phyloP scores from a whole-genome alignment of 768 basidiomycete genomes.

The Rhodotorula taiwanensis region DNA sequence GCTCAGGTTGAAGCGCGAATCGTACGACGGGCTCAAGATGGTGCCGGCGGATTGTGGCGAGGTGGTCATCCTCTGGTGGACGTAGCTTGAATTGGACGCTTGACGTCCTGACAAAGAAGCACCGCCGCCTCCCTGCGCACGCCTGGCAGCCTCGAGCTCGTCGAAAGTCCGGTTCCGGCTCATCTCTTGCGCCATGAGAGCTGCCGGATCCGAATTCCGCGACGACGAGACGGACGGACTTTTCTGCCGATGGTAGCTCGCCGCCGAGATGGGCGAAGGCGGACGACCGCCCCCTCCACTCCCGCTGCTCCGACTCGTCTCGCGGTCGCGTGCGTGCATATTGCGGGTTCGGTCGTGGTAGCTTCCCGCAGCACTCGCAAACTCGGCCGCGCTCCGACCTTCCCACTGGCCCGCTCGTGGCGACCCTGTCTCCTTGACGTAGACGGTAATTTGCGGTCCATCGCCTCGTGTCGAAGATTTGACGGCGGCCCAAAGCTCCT shows the following conservation, averaged over 20 bases:
- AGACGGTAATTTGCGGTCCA: conserved; percentile 59
- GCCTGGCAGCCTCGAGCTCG: too few relatives aligned
- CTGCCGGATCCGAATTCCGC: neutral
- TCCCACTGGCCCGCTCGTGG: conserved; percentile 45
- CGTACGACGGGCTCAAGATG: neutral
- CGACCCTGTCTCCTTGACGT: conserved; percentile 76
- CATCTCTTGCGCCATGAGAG: too few relatives aligned
- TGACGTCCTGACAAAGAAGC: too few relatives aligned
- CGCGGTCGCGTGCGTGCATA: conserved; percentile 43
- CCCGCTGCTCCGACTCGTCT: conserved; percentile 44
- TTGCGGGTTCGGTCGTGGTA: conserved; percentile 40
- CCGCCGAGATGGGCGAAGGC: neutral
- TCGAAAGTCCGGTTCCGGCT: too few relatives aligned
- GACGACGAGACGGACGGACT: neutral
- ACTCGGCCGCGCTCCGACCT: conserved; percentile 58
- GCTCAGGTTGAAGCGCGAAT: neutral
- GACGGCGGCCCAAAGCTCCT: conserved; percentile 56
- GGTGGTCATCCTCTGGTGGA: too few relatives aligned
- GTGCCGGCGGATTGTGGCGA: neutral
- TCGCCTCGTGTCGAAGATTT: conserved; percentile 51
- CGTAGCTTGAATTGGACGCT: neutral
- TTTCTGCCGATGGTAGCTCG: too few relatives aligned
- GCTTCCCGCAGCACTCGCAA: conserved; percentile 57
- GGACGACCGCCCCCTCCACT: neutral
- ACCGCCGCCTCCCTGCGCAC: too few relatives aligned